These are phyloP conservation scores for Trypanosoma avium DNA, from an alignment of 208 protist genomes.

Conservation along the genomic window DNA sequence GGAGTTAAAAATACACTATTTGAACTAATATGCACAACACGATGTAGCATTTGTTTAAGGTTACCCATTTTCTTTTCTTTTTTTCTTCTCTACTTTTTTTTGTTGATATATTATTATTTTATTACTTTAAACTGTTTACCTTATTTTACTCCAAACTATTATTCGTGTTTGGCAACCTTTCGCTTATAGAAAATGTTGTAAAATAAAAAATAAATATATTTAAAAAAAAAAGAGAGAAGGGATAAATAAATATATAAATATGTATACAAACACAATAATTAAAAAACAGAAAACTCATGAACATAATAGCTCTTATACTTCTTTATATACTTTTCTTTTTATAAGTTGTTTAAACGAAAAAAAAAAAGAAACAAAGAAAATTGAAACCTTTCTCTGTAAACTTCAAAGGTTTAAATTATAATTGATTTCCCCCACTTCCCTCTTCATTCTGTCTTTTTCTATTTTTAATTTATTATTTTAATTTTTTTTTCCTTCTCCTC, in stretches of 20 bases:
- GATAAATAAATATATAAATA: background rate
- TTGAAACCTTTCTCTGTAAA: too few species aligned
- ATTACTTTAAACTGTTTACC: too few species aligned
- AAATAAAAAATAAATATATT: background rate
- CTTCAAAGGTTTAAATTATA: background rate
- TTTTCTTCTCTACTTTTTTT: constrained; percentile 2
- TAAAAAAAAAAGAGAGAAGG: constrained; percentile 1
- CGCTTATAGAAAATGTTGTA: too few species aligned
- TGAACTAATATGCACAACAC: constrained; percentile 42
- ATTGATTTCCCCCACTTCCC: background rate
- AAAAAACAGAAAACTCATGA: constrained; percentile 12
- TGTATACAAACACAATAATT: background rate
- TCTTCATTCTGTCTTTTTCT: constrained; percentile 3
- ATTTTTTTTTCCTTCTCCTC: background rate
- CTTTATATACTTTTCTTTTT: background rate
- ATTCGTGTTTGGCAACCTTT: too few species aligned
- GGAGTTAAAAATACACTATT: constrained; percentile 61
- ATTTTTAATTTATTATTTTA: background rate
- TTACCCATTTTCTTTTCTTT: background rate
- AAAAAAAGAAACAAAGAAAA: background rate
- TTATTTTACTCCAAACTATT: too few species aligned
- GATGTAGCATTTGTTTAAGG: constrained; percentile 7
- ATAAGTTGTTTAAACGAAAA: background rate
- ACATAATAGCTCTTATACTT: too few species aligned
- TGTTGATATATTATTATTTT: too few species aligned